Base-by-base conservation (phyloP, 2,329 filamentous ascomycete genomes). In the Claviceps pazoutovae region DNA sequence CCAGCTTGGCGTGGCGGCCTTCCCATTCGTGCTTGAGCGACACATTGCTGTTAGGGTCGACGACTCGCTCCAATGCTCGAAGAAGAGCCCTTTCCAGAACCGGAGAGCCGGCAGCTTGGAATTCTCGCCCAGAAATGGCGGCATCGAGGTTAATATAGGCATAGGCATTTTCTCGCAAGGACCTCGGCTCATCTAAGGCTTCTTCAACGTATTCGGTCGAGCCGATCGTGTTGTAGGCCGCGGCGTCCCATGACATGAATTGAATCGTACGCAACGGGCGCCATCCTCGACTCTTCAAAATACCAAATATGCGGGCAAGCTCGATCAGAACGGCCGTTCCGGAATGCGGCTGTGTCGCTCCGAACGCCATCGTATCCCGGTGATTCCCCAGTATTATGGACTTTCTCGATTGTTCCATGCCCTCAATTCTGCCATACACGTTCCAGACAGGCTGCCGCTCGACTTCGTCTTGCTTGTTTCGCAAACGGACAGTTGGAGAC, bases 241-340 rank as follows among this genome's bases (percentile, higher is more conserved):
- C 84, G 4, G 80, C 93, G 65, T 98, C 93, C 93, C 93, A 98
- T 37, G 88, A 95, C 62, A 90, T 89, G 66, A 98, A 97, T 65
- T 95, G 86, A 57, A 98, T 95, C 3, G 88, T 94, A n/a, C 93
- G 84, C 16, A 95, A 74, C 1, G 93, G 93, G 26, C 86, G 79
- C 93, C 93, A 98, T 50, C 90, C 91, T 53, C 82, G 79, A 16
- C 74, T 68, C 21, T 83, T 74, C 16, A 97, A 76, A 56, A 88
- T 81, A 42, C 89, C 88, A 60, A 98, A 87, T 48, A 95, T 82
- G 45, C 86, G 82, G 21, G 86, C 83, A 53, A 97, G 75, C 69
- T 98, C 93, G 51, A 97, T 76, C 76, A 98, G 84, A 42, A 97
- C 77, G 5, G 91, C 91, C 0, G 89, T 95, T 30, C 91, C 93